Evolutionary conservation across 1,139 yeast species (phyloP).

Genomic region (Blastobotrys raffinosifermentans): DNA sequence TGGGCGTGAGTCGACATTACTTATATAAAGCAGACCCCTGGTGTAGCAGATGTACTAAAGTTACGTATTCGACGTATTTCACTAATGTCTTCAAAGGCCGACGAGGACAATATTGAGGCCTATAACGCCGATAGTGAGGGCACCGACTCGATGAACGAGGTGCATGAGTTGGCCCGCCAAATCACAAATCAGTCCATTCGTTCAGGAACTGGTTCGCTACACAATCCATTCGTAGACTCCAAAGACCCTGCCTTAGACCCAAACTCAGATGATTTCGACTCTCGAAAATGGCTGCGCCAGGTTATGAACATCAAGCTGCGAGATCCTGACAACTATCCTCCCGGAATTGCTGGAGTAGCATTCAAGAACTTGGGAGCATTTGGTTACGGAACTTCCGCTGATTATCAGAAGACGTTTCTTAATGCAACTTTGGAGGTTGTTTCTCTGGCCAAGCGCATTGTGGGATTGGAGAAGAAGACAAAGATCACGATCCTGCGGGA

Average conservation of each 20-base stretch:
- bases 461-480: constrained; percentile 22
- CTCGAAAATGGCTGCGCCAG: constrained; percentile 68
- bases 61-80: no score
- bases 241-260: constrained; percentile 41
- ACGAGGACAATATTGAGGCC: constrained; percentile 25
- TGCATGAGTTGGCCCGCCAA: constrained; percentile 25
- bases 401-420: constrained; percentile 67
- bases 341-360: constrained; percentile 46
- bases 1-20: no score
- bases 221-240: constrained; percentile 12
- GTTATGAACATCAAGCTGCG: constrained; percentile 35
- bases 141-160: constrained; percentile 19
- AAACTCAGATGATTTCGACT: constrained; percentile 47
- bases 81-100: no score
- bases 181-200: constrained; percentile 16
- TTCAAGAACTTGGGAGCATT: constrained; percentile 63
- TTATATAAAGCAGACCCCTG: no score
- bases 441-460: constrained; percentile 20
- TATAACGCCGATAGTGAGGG: constrained; percentile 29
- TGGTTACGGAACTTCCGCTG: constrained; percentile 74
- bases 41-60: no score
- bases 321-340: constrained; percentile 15
- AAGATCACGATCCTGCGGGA: constrained; percentile 55
- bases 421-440: constrained; percentile 39
- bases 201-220: constrained; percentile 6